Evolutionary conservation across 2,329 filamentous ascomycete species (phyloP).

Genomic region (Neofusicoccum umdonicola): DNA sequence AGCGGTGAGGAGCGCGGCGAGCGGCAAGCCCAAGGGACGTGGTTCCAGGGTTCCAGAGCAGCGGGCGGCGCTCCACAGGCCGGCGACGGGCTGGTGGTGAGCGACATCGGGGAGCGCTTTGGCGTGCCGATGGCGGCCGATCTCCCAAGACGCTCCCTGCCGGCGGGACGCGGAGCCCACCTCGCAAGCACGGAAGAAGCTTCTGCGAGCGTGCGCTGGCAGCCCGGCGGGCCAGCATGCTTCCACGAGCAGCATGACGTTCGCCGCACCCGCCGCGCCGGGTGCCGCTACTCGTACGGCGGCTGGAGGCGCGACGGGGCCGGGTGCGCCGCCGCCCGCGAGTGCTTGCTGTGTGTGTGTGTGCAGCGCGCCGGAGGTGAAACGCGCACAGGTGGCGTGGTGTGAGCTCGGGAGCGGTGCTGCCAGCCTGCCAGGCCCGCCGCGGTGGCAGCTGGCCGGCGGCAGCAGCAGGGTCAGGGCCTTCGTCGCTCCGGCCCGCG

Average conservation of each 20-base stretch:
- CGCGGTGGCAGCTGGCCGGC: background rate
- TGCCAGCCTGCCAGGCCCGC: background rate
- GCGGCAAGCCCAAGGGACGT: background rate
- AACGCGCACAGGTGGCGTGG: slow-evolving; percentile 4
- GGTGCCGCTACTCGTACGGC: background rate
- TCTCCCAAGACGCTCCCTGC: background rate
- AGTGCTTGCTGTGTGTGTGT: too few relatives aligned
- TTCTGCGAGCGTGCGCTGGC: background rate
- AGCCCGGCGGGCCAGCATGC: background rate
- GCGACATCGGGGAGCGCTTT: slow-evolving; percentile 5
- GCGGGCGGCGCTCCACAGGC: background rate
- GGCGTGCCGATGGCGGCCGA: background rate
- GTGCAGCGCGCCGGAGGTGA: background rate
- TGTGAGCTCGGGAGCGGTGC: slow-evolving; percentile 6
- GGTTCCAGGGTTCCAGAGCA: background rate
- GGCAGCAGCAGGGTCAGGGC: background rate
- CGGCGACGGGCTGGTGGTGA: background rate
- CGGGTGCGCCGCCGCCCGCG: too few relatives aligned
- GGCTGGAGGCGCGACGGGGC: background rate
- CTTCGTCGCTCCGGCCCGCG: slow-evolving; percentile 7
- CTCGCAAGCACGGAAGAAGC: background rate
- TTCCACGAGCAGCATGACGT: slow-evolving; percentile 3
- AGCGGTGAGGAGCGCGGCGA: slow-evolving; percentile 13
- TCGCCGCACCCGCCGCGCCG: background rate
- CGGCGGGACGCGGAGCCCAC: background rate